These are phyloP conservation scores for Willaertia magna DNA, from an alignment of 208 protist species.

Conservation along the genomic window DNA sequence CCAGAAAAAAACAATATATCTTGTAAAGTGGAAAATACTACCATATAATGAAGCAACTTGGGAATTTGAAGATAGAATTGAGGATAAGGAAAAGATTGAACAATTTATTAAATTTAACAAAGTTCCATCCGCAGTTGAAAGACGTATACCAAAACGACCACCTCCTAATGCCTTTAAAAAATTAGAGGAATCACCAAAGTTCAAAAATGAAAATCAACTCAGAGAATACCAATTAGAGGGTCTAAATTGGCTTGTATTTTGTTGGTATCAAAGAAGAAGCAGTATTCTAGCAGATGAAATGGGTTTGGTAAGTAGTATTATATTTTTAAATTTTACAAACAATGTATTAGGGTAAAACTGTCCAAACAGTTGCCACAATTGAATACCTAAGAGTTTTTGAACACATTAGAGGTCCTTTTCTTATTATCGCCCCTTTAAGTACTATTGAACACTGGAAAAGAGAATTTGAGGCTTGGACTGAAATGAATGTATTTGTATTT, in stretches of 20 bases:
- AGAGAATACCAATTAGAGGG: conserved; percentile 86
- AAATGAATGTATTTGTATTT: conserved; percentile 73
- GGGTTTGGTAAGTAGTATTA: too few species aligned
- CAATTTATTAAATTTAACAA: conserved; percentile 37
- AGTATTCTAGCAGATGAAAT: conserved; percentile 89
- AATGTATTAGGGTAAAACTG: too few species aligned
- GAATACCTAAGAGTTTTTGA: conserved; percentile 43
- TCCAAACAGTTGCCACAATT: conserved; percentile 77
- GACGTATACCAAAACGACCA: neutral
- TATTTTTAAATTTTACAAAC: too few species aligned
- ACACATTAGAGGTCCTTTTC: conserved; percentile 68
- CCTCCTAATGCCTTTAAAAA: neutral
- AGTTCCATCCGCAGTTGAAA: conserved; percentile 29
- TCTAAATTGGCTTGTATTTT: conserved; percentile 76
- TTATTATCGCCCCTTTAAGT: conserved; percentile 84
- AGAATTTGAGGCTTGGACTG: conserved; percentile 37
- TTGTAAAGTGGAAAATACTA: conserved; percentile 21
- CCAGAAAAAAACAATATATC: neutral
- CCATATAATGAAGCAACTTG: conserved; percentile 56
- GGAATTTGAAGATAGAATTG: conserved; percentile 33
- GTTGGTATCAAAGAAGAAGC: conserved; percentile 63
- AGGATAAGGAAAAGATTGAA: conserved; percentile 3
- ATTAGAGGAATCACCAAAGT: neutral
- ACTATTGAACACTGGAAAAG: conserved; percentile 82
- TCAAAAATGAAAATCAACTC: conserved; percentile 42